Percentiles rank a stretch among this genome's conserved stretches.
Evolutionary conservation across 257 asterid species (phyloP).

Genomic region (Solanum etuberosum): DNA sequence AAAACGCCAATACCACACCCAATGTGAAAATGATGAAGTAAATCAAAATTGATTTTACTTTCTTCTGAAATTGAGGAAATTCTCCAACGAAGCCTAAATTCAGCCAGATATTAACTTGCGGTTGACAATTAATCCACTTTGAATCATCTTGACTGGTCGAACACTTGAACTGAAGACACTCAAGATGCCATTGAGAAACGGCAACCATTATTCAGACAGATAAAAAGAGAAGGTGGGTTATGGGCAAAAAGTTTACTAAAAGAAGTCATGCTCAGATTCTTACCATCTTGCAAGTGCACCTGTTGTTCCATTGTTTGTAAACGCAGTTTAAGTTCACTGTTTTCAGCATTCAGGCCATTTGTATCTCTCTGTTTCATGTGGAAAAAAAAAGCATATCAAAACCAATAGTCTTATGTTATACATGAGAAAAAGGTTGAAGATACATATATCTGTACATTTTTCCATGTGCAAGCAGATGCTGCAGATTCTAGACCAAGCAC

Average conservation of each 20-base stretch:
- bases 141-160: background rate
- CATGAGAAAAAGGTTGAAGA: background rate
- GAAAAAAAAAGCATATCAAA: slow-evolving; percentile 5
- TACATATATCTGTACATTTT: background rate
- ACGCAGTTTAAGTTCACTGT: slow-evolving; percentile 88
- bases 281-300: slow-evolving; percentile 97
- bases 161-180: background rate
- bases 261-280: background rate
- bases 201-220: background rate
- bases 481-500: background rate
- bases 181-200: background rate
- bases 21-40: background rate
- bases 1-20: background rate
- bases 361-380: slow-evolving; percentile 70
- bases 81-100: background rate
- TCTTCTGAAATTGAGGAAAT: background rate
- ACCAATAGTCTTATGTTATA: background rate
- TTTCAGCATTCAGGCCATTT: slow-evolving; percentile 74
- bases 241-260: background rate
- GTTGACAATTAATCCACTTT: background rate
- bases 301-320: slow-evolving; percentile 90
- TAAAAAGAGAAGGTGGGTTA: background rate
- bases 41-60: background rate
- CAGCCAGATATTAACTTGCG: background rate
- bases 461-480: background rate